A percentile compares a stretch with the other conserved stretches of the same genome.
phyloP scores from a whole-genome alignment of 2,329 filamentous ascomycete genomes.

The Colletotrichum lentis region DNA sequence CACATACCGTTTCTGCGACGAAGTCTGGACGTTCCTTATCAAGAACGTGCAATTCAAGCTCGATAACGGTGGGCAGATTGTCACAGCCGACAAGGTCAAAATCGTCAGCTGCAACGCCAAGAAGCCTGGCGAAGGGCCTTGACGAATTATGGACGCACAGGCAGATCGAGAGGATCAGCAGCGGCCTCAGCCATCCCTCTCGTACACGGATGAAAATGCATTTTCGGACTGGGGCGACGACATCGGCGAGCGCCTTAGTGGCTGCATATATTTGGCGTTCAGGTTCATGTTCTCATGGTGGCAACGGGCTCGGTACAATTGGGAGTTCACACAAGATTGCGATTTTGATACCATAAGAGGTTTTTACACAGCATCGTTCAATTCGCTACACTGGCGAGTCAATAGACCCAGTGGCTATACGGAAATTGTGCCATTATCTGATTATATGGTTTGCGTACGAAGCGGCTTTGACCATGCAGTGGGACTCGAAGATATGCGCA shows the following conservation, averaged over 20 bases:
- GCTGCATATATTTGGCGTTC: conserved; percentile 36
- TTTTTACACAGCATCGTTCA: conserved; percentile 29
- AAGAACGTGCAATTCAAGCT: conserved; percentile 99
- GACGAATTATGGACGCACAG: background rate
- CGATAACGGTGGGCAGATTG: conserved; percentile 76
- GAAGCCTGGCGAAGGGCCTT: conserved; percentile 57
- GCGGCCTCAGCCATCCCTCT: conserved; percentile 4
- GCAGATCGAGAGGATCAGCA: background rate
- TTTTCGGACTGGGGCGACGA: conserved; percentile 13
- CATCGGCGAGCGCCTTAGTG: conserved; percentile 17
- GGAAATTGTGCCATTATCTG: background rate
- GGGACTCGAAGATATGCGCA: too few relatives aligned
- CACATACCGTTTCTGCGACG: conserved; percentile 98
- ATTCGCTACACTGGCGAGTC: background rate
- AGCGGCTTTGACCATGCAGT: background rate
- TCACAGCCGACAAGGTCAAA: conserved; percentile 92
- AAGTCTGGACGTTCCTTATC: conserved; percentile 99
- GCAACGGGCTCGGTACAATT: conserved; percentile 15
- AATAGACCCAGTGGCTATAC: conserved; percentile 25
- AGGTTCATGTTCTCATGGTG: conserved; percentile 24
- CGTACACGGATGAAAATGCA: conserved; percentile 21
- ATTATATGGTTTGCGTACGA: background rate
- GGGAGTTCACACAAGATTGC: conserved; percentile 32
- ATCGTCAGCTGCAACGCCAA: conserved; percentile 98
- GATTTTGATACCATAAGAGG: conserved; percentile 34